These are phyloP conservation scores for Sicyos edulis DNA, from an alignment of 306 rosid species.

Conservation along the genomic window DNA sequence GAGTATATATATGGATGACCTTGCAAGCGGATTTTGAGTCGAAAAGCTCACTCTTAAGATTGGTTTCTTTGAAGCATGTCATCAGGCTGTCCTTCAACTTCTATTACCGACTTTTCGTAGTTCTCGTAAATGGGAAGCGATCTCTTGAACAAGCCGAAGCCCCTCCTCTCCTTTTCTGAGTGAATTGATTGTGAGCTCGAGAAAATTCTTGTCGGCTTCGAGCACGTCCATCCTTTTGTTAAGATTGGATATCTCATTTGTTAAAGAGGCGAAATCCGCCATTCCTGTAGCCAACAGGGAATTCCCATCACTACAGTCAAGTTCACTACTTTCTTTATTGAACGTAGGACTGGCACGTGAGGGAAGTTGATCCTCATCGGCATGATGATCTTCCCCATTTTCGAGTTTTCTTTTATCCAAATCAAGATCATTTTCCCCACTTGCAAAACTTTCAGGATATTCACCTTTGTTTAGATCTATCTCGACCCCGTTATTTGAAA, in stretches of 20 bases:
- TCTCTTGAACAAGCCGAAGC: conserved; percentile 53
- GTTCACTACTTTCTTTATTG: conserved; percentile 28
- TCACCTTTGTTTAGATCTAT: conserved; percentile 24
- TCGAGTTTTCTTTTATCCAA: conserved; percentile 14
- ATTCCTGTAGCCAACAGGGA: conserved; percentile 20
- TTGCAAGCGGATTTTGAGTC: background rate
- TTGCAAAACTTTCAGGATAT: conserved; percentile 21
- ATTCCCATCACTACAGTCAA: conserved; percentile 25
- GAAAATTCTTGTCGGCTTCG: conserved; percentile 55
- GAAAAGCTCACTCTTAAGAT: conserved; percentile 33
- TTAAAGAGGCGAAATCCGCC: conserved; percentile 34
- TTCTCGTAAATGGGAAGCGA: conserved; percentile 62
- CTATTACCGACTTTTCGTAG: conserved; percentile 37
- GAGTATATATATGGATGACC: background rate
- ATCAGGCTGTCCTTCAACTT: conserved; percentile 33
- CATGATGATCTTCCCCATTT: background rate
- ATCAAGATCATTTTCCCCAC: conserved; percentile 17
- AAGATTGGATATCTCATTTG: conserved; percentile 32
- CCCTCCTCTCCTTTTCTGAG: conserved; percentile 59
- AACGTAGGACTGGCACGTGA: conserved; percentile 29
- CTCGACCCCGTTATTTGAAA: conserved; percentile 27
- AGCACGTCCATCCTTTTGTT: conserved; percentile 57
- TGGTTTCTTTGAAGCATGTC: no score
- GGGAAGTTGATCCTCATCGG: background rate
- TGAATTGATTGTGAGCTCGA: conserved; percentile 48